phyloP scores from a whole-genome alignment of 2,329 filamentous ascomycete species.

The Beauveria australis region DNA sequence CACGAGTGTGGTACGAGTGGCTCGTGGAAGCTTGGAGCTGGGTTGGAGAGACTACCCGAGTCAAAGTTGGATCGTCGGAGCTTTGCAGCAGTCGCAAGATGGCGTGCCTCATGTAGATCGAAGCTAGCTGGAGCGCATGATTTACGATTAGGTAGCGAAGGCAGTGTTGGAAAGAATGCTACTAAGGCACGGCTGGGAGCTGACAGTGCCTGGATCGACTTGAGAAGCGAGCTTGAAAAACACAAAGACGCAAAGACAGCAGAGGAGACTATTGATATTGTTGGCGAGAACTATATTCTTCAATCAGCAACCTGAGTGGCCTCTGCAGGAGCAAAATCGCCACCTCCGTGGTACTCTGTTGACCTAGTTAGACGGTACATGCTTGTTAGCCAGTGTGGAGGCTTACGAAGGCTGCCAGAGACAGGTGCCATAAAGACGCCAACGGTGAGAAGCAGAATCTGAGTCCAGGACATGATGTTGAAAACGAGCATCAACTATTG shows the following conservation, averaged over 20 bases:
- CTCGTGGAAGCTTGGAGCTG: conserved; percentile 75
- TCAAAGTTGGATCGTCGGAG: conserved; percentile 59
- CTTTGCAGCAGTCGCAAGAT: conserved; percentile 62
- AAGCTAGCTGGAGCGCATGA: background rate
- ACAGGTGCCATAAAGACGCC: background rate
- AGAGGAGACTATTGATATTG: background rate
- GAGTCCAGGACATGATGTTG: background rate
- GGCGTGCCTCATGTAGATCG: conserved; percentile 58
- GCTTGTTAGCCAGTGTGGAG: background rate
- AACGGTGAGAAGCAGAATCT: background rate
- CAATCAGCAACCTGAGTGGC: background rate
- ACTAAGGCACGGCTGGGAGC: background rate
- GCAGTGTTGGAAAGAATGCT: background rate
- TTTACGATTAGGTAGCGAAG: background rate
- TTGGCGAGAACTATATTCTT: background rate
- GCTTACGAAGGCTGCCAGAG: background rate
- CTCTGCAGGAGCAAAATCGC: background rate
- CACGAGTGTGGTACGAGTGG: conserved; percentile 99
- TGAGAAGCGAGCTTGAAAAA: background rate
- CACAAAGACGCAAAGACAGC: background rate
- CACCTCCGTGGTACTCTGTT: background rate
- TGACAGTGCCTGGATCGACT: background rate
- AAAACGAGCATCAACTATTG: background rate
- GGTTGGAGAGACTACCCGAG: conserved; percentile 48
- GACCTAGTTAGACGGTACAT: background rate